A percentile compares a stretch with the other conserved stretches of the same genome.
Evolutionary conservation across 2,329 filamentous ascomycete species (phyloP).

Genomic region (Endoconidiophora polonica): DNA sequence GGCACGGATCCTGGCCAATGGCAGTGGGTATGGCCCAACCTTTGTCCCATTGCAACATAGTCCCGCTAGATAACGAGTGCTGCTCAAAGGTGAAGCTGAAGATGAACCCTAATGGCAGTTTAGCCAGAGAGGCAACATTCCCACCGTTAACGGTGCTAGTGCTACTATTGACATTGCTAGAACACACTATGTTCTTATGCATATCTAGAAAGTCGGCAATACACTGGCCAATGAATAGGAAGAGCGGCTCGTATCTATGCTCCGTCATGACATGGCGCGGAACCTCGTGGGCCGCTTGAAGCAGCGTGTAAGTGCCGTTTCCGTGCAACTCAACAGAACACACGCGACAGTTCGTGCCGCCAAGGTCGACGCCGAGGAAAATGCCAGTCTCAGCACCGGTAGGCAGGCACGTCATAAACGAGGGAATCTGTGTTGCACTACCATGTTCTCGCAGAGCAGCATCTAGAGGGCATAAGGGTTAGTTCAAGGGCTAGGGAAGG

Average conservation of each 20-base stretch:
- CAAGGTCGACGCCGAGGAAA: slow-evolving; percentile 21
- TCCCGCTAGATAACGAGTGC: slow-evolving; percentile 54
- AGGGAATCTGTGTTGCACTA: slow-evolving; percentile 56
- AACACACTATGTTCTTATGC: neutral
- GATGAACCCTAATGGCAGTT: slow-evolving; percentile 18
- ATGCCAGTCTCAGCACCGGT: slow-evolving; percentile 58
- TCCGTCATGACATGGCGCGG: slow-evolving; percentile 16
- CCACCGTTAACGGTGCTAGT: neutral
- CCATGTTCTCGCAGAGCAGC: slow-evolving; percentile 40
- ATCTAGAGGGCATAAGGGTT: slow-evolving; percentile 4
- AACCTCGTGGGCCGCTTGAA: slow-evolving; percentile 31
- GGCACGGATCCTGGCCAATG: slow-evolving; percentile 58
- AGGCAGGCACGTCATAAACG: slow-evolving; percentile 60
- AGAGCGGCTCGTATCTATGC: slow-evolving; percentile 38
- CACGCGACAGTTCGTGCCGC: slow-evolving; percentile 21
- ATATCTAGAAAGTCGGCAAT: slow-evolving; percentile 47
- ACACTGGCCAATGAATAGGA: slow-evolving; percentile 57
- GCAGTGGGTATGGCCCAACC: slow-evolving; percentile 65
- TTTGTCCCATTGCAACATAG: slow-evolving; percentile 64
- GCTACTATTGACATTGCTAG: neutral
- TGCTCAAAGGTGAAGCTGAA: slow-evolving; percentile 56
- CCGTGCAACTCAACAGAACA: slow-evolving; percentile 25
- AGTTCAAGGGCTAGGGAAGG: neutral
- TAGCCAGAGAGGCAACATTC: too few relatives aligned
- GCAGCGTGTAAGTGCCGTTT: slow-evolving; percentile 54